Conservation (phyloP, 2,329 filamentous ascomycete genomes). For the Pseudogymnoascus sp. region DNA sequence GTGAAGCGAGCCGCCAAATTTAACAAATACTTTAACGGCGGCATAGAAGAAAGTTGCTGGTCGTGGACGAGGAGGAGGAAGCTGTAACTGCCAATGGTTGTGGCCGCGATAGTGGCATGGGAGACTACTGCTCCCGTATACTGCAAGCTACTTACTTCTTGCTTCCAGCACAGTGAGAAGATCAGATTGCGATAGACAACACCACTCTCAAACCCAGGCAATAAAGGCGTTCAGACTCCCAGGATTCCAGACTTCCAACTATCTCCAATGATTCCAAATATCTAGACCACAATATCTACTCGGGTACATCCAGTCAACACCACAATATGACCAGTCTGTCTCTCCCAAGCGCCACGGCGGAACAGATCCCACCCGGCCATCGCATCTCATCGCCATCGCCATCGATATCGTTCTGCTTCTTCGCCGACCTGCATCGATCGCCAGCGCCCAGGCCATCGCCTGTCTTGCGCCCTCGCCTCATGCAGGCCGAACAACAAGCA, state of each 20-base stretch:
- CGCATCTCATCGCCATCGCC: constrained; percentile 4
- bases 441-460: not conserved
- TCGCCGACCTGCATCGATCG: not conserved
- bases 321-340: not conserved
- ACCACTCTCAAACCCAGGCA: not conserved
- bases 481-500: not conserved
- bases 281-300: not conserved
- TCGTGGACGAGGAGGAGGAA: not conserved
- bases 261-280: not conserved
- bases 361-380: not conserved
- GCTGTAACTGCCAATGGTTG: not conserved
- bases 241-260: too few relatives aligned
- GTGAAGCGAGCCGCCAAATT: not conserved
- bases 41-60: not conserved
- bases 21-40: not conserved
- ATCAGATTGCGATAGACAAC: not conserved
- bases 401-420: not conserved
- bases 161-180: not conserved
- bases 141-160: not conserved
- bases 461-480: not conserved
- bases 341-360: not conserved
- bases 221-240: not conserved
- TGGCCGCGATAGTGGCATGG: not conserved
- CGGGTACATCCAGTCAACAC: not conserved
- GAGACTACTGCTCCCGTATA: not conserved